phyloP scores from a whole-genome alignment of 2,329 filamentous ascomycete species.

The Didymella arachidicola region DNA sequence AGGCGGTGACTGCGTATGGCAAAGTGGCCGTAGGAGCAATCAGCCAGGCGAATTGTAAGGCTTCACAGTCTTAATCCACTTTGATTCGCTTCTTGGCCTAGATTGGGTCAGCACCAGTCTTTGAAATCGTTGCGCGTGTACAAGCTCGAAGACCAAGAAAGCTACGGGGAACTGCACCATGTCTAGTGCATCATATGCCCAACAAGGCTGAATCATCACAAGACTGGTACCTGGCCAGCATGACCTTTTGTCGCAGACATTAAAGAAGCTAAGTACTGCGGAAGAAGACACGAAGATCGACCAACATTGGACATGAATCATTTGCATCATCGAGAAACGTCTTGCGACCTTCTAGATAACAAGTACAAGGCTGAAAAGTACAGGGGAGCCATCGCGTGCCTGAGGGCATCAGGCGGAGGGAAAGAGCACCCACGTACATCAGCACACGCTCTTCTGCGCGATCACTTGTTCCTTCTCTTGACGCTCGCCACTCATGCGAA shows the following conservation, averaged over 20 bases:
- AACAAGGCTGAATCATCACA: constrained; percentile 36
- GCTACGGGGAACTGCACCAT: constrained; percentile 10
- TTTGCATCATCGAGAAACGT: background rate
- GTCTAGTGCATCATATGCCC: background rate
- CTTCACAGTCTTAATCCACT: constrained; percentile 29
- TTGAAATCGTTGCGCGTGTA: constrained; percentile 2
- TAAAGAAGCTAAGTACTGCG: too few species aligned
- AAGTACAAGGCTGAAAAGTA: background rate
- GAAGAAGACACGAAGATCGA: too few species aligned
- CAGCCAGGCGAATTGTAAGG: constrained; percentile 29
- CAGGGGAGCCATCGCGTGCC: constrained; percentile 25
- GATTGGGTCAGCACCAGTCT: constrained; percentile 29
- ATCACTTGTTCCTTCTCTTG: constrained; percentile 21
- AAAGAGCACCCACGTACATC: constrained; percentile 47
- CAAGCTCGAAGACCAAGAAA: background rate
- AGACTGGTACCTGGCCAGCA: constrained; percentile 33
- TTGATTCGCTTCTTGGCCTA: constrained; percentile 37
- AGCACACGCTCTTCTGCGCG: constrained; percentile 35
- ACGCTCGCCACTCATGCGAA: constrained; percentile 31
- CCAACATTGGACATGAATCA: too few species aligned
- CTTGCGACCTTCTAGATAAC: background rate
- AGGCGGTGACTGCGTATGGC: background rate
- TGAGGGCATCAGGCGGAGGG: constrained; percentile 27
- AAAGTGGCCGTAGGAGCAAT: background rate
- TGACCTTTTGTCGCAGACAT: constrained; percentile 16